Conservation (phyloP, 768 basidiomycete species). For the Naganishia kalamii region DNA sequence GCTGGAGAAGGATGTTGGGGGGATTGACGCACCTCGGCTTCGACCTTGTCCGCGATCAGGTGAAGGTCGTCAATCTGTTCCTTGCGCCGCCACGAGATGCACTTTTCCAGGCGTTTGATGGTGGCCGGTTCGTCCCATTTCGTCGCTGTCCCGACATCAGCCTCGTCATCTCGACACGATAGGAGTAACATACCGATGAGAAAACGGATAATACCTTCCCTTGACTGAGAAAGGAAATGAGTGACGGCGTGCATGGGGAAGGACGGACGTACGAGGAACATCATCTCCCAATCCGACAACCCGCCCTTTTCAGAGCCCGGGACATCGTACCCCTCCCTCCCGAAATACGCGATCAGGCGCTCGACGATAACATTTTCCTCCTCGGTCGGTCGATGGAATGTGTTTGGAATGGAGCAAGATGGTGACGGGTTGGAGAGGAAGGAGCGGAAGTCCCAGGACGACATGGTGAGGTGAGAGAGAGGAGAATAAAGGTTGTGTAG, state of each 20-base stretch:
- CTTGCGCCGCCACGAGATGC: constrained; percentile 39
- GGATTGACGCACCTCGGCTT: constrained; percentile 31
- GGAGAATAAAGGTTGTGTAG: no score
- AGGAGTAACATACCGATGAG: background rate
- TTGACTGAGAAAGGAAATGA: background rate
- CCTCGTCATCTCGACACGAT: background rate
- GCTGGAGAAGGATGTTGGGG: background rate
- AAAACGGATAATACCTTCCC: constrained; percentile 18
- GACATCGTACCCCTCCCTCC: constrained; percentile 26
- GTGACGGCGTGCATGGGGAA: background rate
- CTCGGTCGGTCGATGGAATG: background rate
- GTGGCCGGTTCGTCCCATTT: constrained; percentile 33
- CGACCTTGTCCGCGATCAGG: constrained; percentile 30
- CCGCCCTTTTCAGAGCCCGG: constrained; percentile 24
- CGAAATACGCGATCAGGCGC: constrained; percentile 29
- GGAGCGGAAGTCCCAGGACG: constrained; percentile 8
- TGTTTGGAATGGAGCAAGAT: background rate
- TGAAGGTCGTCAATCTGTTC: constrained; percentile 35
- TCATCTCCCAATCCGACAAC: constrained; percentile 39
- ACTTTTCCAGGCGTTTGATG: constrained; percentile 35
- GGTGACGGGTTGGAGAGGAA: constrained; percentile 7
- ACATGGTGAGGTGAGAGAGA: background rate
- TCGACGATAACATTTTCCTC: constrained; percentile 22
- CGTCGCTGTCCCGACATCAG: constrained; percentile 22
- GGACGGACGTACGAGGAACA: constrained; percentile 37